Evolutionary conservation across 768 basidiomycete species (phyloP).

Genomic region (Collybia mongolica): DNA sequence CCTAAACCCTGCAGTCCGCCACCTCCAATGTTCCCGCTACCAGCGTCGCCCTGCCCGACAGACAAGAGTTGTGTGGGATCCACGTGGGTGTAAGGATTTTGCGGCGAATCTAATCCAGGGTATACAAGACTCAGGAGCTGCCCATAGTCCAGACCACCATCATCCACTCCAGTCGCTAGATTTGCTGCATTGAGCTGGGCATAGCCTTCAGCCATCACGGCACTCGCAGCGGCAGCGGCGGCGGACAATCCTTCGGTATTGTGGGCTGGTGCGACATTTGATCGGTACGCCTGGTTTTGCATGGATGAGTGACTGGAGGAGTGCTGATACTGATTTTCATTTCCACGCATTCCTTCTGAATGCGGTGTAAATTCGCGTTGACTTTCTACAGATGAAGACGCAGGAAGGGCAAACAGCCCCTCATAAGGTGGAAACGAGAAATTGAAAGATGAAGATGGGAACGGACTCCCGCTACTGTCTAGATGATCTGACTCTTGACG

Average conservation of each 20-base stretch:
- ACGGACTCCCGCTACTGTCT: conserved; percentile 45
- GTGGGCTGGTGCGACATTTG: conserved; percentile 22
- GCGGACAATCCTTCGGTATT: conserved; percentile 58
- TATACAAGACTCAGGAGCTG: conserved; percentile 70
- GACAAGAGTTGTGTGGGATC: conserved; percentile 88
- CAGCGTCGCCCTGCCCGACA: conserved; percentile 23
- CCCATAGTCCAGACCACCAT: conserved; percentile 56
- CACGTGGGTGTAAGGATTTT: conserved; percentile 71
- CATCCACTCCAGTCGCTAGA: conserved; percentile 47
- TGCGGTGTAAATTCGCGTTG: conserved; percentile 13
- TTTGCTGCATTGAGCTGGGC: conserved; percentile 61
- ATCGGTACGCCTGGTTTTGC: conserved; percentile 18
- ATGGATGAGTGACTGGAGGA: conserved; percentile 20
- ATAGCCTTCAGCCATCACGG: conserved; percentile 73
- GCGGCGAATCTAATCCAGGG: conserved; percentile 44
- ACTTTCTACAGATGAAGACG: conserved; percentile 20
- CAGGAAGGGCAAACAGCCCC: conserved; percentile 53
- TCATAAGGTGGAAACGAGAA: conserved; percentile 73
- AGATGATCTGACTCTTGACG: conserved; percentile 29
- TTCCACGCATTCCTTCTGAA: background rate
- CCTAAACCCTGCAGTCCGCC: conserved; percentile 18
- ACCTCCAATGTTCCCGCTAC: conserved; percentile 16
- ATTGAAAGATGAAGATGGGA: conserved; percentile 70
- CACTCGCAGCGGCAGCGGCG: conserved; percentile 61
- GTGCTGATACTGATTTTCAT: conserved; percentile 8